These are phyloP conservation scores for Moringa oleifera DNA, from an alignment of 345 rosid species.

Conservation along the genomic window DNA sequence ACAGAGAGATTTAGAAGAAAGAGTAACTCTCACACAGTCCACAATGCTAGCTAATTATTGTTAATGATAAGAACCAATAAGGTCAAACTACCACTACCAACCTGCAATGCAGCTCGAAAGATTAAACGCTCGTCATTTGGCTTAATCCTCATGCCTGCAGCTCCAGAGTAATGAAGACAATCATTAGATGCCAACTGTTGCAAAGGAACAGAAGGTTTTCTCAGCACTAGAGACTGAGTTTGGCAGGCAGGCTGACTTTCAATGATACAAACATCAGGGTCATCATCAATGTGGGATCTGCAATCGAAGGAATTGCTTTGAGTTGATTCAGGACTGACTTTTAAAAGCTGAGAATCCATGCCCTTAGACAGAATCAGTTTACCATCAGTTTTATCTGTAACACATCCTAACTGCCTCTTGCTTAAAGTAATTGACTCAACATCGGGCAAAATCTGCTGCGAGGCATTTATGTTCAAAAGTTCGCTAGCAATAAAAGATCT, in stretches of 20 bases:
- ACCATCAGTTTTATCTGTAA: conserved; percentile 30
- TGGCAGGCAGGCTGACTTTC: conserved; percentile 64
- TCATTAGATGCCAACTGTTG: conserved; percentile 24
- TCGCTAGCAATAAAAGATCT: conserved; percentile 12
- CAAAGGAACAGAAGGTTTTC: conserved; percentile 20
- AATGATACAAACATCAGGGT: conserved; percentile 69
- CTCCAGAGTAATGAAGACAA: conserved; percentile 29
- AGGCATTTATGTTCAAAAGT: conserved; percentile 25
- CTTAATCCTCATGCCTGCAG: conserved; percentile 36
- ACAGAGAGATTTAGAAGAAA: background rate
- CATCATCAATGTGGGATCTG: conserved; percentile 56
- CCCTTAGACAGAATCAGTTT: conserved; percentile 29
- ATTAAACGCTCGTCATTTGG: conserved; percentile 47
- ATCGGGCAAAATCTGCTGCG: conserved; percentile 27
- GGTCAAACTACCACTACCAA: conserved; percentile 17
- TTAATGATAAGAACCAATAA: background rate
- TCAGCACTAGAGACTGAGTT: conserved; percentile 28
- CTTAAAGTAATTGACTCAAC: conserved; percentile 25
- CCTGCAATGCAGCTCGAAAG: conserved; percentile 77
- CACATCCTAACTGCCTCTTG: conserved; percentile 23
- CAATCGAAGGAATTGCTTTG: conserved; percentile 58
- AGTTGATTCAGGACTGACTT: conserved; percentile 59
- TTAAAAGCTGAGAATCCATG: conserved; percentile 36
- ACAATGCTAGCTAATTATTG: background rate
- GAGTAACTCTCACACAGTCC: background rate